Evolutionary conservation across 1,284 basidiomycete species (phyloP).

Genomic region (Ceratobasidium sp.): DNA sequence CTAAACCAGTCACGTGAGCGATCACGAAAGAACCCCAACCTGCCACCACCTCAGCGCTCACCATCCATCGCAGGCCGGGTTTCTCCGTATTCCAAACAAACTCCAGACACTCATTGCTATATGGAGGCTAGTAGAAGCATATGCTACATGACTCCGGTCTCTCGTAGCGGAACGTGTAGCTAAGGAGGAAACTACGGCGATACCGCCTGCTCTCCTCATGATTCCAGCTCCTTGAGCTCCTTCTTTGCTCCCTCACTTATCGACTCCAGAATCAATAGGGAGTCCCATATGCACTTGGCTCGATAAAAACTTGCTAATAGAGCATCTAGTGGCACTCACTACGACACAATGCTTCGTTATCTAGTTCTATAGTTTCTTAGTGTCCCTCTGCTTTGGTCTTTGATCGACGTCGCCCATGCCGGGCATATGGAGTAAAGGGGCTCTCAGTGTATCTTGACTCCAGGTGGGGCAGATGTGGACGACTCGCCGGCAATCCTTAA

Average conservation of each 20-base stretch:
- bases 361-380: background rate
- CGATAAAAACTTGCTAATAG: slow-evolving; percentile 53
- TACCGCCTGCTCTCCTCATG: background rate
- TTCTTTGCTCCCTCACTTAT: slow-evolving; percentile 28
- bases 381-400: background rate
- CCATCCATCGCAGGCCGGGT: background rate
- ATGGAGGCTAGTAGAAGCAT: slow-evolving; percentile 3
- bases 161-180: background rate
- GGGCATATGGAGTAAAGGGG: slow-evolving; percentile 14
- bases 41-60: slow-evolving; percentile 2
- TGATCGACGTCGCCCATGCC: background rate
- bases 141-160: background rate
- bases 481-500: slow-evolving; percentile 27
- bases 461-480: slow-evolving; percentile 26
- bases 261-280: background rate
- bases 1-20: background rate
- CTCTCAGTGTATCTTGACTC: slow-evolving; percentile 19
- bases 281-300: slow-evolving; percentile 23
- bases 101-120: background rate
- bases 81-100: background rate
- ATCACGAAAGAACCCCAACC: background rate
- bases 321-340: slow-evolving; percentile 52
- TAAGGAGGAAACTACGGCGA: slow-evolving; percentile 11
- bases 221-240: background rate
- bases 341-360: background rate